Evolutionary conservation across 495 filamentous ascomycete genomes (phyloP).

Genomic region (Hypoxylon cercidicola): DNA sequence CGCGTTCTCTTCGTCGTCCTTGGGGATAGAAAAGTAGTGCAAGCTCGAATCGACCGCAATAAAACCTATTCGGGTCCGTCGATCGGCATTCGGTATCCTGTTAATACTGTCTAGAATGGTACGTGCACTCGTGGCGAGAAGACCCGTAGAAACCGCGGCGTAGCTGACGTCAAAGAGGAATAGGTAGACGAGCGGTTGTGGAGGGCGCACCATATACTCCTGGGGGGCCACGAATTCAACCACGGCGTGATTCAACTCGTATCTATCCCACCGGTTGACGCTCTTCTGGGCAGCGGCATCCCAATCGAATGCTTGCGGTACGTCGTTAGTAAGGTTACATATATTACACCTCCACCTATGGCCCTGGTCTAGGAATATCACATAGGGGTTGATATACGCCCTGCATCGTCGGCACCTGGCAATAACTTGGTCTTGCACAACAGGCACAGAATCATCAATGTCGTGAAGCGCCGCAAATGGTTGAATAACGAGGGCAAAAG

Average conservation of each 20-base stretch:
- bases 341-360: conserved; percentile 99
- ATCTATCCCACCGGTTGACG: conserved; percentile 86
- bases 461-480: conserved; percentile 95
- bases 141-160: conserved; percentile 86
- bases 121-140: conserved; percentile 92
- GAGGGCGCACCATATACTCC: conserved; percentile 99
- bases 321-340: conserved; percentile 98
- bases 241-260: conserved; percentile 92
- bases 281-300: conserved; percentile 89
- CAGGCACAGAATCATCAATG: conserved; percentile 86
- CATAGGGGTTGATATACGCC: conserved; percentile 97
- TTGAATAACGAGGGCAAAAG: conserved; percentile 95
- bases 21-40: conserved; percentile 94
- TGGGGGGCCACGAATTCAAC: conserved; percentile 98
- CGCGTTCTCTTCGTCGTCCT: conserved; percentile 82
- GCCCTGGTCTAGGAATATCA: conserved; percentile 94
- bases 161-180: conserved; percentile 98
- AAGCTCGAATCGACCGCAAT: conserved; percentile 94
- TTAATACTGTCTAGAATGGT: conserved; percentile 96
- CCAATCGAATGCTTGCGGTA: conserved; percentile 99
- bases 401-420: conserved; percentile 93
- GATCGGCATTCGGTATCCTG: conserved; percentile 95
- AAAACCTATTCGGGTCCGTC: conserved; percentile 91
- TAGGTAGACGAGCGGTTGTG: conserved; percentile 96
- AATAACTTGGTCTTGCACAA: conserved; percentile 97